A percentile compares a stretch with the other conserved stretches of the same genome.
phyloP scores from a whole-genome alignment of 305 asterid species.

The Ilex paraguariensis region DNA sequence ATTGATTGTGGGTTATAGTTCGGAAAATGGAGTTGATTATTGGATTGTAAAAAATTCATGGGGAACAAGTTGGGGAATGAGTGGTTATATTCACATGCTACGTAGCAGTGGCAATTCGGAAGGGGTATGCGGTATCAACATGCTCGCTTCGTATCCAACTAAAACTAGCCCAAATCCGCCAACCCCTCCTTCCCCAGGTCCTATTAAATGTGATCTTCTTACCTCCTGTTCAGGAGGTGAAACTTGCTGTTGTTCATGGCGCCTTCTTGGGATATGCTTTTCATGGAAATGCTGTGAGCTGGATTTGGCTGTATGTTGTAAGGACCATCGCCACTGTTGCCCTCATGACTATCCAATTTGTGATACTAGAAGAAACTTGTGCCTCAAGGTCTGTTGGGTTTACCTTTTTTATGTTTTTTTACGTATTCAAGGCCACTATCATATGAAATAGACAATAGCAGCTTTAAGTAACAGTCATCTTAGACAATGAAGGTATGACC shows the following conservation, averaged over 20 bases:
- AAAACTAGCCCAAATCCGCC: conserved; percentile 89
- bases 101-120: conserved; percentile 42
- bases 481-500: too few relatives aligned
- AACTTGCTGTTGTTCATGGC: conserved; percentile 73
- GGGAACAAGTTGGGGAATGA: conserved; percentile 82
- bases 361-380: conserved; percentile 42
- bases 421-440: too few relatives aligned
- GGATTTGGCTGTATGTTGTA: conserved; percentile 70
- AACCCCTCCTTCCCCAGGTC: conserved; percentile 63
- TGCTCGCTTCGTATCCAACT: conserved; percentile 78
- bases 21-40: conserved; percentile 67
- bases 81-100: conserved; percentile 67
- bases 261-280: conserved; percentile 68
- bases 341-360: conserved; percentile 85
- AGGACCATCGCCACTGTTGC: conserved; percentile 62
- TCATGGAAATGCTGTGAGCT: conserved; percentile 74
- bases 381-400: conserved; percentile 53
- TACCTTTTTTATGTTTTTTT: neutral
- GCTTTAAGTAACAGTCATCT: too few relatives aligned
- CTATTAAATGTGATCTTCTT: conserved; percentile 52
- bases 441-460: neutral
- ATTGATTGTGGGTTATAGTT: conserved; percentile 76
- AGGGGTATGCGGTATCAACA: conserved; percentile 85
- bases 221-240: conserved; percentile 59
- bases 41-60: conserved; percentile 95